phyloP scores from a whole-genome alignment of 768 basidiomycete genomes.

The Rhodotorula kratochvilovae region DNA sequence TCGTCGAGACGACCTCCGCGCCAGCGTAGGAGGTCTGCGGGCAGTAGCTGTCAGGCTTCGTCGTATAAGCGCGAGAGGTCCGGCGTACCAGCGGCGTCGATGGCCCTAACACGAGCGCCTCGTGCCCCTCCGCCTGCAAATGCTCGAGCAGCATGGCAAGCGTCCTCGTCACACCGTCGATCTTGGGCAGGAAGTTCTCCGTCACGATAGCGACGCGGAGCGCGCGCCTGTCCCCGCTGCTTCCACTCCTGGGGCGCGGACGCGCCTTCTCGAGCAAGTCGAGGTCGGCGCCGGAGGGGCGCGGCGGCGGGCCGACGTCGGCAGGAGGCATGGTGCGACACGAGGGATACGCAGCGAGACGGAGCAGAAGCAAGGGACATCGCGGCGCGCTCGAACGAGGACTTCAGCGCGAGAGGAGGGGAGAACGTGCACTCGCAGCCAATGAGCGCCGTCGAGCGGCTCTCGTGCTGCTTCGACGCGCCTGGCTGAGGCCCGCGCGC shows the following conservation, averaged over 20 bases:
- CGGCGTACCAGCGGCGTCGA: constrained; percentile 9
- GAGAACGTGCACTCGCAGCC: no score
- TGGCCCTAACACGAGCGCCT: constrained; percentile 52
- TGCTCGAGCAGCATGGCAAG: constrained; percentile 52
- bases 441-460: no score
- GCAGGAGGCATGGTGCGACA: not conserved
- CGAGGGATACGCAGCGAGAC: not conserved
- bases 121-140: constrained; percentile 50
- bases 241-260: not conserved
- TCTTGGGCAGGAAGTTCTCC: constrained; percentile 43
- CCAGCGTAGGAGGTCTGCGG: constrained; percentile 48
- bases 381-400: not conserved
- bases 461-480: no score
- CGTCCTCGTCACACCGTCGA: constrained; percentile 54
- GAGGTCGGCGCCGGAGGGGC: not conserved
- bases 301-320: not conserved
- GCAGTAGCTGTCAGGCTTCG: not conserved
- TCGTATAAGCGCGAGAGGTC: not conserved
- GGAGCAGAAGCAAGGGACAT: not conserved
- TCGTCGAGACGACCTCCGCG: constrained; percentile 51
- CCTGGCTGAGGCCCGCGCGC: no score
- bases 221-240: not conserved
- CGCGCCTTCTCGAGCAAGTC: constrained; percentile 3
- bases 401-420: no score
- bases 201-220: constrained; percentile 30